These are phyloP conservation scores for Rhynchospora breviuscula DNA, from an alignment of 176 grass and related monocot genomes.

Conservation along the genomic window DNA sequence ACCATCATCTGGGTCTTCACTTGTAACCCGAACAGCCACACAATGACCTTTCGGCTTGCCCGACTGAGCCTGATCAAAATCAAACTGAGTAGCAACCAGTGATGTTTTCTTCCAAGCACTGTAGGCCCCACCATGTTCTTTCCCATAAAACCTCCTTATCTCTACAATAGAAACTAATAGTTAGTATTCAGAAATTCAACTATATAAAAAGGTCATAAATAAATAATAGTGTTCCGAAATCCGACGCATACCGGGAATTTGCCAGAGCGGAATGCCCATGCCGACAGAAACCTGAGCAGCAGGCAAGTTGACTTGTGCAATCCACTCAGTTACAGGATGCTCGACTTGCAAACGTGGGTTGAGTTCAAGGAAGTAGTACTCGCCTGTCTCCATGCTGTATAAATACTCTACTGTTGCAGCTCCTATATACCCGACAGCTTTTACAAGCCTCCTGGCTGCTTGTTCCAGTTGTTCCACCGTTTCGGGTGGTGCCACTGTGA, in stretches of 20 bases:
- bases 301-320: constrained; percentile 96
- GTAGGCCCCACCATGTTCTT: constrained; percentile 75
- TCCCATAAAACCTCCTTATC: constrained; percentile 95
- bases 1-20: constrained; percentile 99
- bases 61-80: constrained; percentile 80
- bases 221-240: background rate
- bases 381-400: constrained; percentile 97
- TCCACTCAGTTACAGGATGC: constrained; percentile 99
- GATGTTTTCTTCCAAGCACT: constrained; percentile 90
- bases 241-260: constrained; percentile 70
- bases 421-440: constrained; percentile 76
- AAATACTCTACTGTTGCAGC: constrained; percentile 98
- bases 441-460: constrained; percentile 90
- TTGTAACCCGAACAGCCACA: constrained; percentile 92
- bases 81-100: constrained; percentile 72
- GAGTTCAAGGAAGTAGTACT: constrained; percentile 97
- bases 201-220: background rate
- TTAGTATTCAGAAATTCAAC: background rate
- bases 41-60: constrained; percentile 84
- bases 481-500: constrained; percentile 71
- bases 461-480: constrained; percentile 86
- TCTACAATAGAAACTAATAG: constrained; percentile 34
- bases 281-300: constrained; percentile 94
- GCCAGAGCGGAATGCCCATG: constrained; percentile 95
- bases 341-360: constrained; percentile 97